Base-by-base conservation (phyloP, 2,329 filamentous ascomycete species). In the Fonsecaea pugnacius region DNA sequence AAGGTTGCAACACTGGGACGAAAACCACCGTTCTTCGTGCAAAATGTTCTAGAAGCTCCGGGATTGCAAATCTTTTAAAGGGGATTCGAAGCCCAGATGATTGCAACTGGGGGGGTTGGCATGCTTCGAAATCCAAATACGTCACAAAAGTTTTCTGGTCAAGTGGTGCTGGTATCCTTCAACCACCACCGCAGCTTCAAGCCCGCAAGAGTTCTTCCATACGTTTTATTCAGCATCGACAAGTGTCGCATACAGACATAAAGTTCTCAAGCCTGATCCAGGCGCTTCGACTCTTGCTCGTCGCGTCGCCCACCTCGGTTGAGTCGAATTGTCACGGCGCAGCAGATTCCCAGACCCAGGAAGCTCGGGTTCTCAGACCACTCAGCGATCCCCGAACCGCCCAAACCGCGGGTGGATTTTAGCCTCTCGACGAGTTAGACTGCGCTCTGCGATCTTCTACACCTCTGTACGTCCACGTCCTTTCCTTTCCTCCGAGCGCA, bases 401-500 rank as follows among this genome's bases (percentile, higher is more conserved):
- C 27, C 30, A 16, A 33, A 21, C n/a, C 43, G 57, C 43, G 43
- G 57, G 18, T 24, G 57, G 40, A 24, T 48, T n/a, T 59, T 59
- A 59, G 46, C 38, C 32, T 35, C 57, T 52, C 12, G 43, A 59
- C 57, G 46, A 59, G 58, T 60, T 56, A 59, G 56, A 59, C 61
- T 40, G 56, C 50, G 40, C 51, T 53, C 55, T 60, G 33, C 53
- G 24, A 38, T 27, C 24, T 55, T 61, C 30, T 30, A 59, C 30
- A n/a, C 18, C 46, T 48, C 48, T 58, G 65, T 67, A 67, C 65
- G 65, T 67, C 53, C 51, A 63, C 52, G 1, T 51, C 57, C 40
- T 65, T 69, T 70, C 69, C 67, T 68, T 70, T 70, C 60, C 67
- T 67, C 69, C 69, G 69, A 69, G 57, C 50, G 60, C 51, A 55